Conservation (phyloP, 129 eudicot species). For the Dittrichia graveolens region DNA sequence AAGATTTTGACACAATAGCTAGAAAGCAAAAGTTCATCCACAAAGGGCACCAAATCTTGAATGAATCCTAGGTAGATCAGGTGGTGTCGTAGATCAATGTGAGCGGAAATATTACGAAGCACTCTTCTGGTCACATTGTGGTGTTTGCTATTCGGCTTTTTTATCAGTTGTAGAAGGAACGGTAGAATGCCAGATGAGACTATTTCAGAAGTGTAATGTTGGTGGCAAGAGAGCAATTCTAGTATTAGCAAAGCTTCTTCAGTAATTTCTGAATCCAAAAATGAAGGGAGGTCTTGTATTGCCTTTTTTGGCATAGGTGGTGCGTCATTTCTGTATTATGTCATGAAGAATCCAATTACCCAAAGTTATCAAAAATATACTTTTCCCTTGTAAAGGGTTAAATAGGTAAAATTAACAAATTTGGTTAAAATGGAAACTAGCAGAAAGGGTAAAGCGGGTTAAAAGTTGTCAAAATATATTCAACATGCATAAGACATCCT, state of each 20-base stretch:
- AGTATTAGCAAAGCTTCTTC: slow-evolving; percentile 39
- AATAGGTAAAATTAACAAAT: too few species aligned
- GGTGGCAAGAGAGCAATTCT: slow-evolving; percentile 27
- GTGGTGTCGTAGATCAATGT: slow-evolving; percentile 39
- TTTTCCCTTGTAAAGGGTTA: too few species aligned
- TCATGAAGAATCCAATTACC: slow-evolving; percentile 24
- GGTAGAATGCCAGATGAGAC: slow-evolving; percentile 37
- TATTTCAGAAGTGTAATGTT: slow-evolving; percentile 30
- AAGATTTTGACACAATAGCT: slow-evolving; percentile 31
- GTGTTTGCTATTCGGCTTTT: slow-evolving; percentile 27
- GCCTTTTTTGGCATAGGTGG: slow-evolving; percentile 36
- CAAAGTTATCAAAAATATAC: neutral
- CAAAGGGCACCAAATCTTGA: slow-evolving; percentile 29
- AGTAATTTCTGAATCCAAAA: slow-evolving; percentile 33
- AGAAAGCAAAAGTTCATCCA: slow-evolving; percentile 34
- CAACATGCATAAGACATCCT: too few species aligned
- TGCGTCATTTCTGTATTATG: slow-evolving; percentile 20
- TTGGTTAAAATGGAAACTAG: too few species aligned
- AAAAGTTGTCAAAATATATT: too few species aligned
- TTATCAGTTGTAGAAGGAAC: slow-evolving; percentile 22
- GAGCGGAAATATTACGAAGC: slow-evolving; percentile 36
- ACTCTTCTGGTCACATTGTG: slow-evolving; percentile 26
- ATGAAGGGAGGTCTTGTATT: slow-evolving; percentile 15
- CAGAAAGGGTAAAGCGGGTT: too few species aligned
- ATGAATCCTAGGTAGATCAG: slow-evolving; percentile 39